Percentiles rank a stretch among this genome's conserved stretches.
Conservation (phyloP, 352 stramenopile species). For the Phytophthora litchii region DNA sequence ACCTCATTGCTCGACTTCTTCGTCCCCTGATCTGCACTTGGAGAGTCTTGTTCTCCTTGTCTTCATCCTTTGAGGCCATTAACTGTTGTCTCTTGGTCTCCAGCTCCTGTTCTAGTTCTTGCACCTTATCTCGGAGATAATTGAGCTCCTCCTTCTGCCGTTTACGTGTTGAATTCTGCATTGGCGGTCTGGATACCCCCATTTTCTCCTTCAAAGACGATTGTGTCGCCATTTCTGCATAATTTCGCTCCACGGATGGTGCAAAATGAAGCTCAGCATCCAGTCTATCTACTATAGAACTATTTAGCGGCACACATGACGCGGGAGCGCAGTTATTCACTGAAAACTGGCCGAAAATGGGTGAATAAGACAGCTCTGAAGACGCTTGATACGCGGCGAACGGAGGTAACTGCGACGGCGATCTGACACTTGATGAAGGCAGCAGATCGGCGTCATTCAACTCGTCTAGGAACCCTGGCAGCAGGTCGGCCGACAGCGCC, state of each 20-base stretch:
- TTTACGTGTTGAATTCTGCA: conserved; percentile 60
- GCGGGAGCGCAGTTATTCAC: neutral
- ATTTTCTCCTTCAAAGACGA: conserved; percentile 3
- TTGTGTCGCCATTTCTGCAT: conserved; percentile 8
- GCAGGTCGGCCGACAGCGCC: conserved; percentile 22
- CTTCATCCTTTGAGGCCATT: conserved; percentile 5
- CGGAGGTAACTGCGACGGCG: neutral
- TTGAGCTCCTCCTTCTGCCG: conserved; percentile 60
- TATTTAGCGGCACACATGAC: neutral
- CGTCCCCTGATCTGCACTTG: neutral
- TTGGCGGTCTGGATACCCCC: conserved; percentile 19
- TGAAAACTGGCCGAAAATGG: conserved; percentile 11
- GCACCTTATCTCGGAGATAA: conserved; percentile 54
- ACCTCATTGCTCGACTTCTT: conserved; percentile 20
- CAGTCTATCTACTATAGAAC: neutral
- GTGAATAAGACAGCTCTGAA: conserved; percentile 1
- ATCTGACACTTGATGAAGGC: neutral
- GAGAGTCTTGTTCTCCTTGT: conserved; percentile 16
- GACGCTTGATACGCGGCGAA: conserved; percentile 4
- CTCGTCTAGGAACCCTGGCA: conserved; percentile 40
- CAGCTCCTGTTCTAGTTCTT: conserved; percentile 48
- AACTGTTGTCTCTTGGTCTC: conserved; percentile 13
- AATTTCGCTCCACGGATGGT: neutral
- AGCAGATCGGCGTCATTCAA: conserved; percentile 34
- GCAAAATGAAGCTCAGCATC: neutral